Evolutionary conservation across 352 stramenopile genomes (phyloP).

Genomic region (Phytophthora melonis): DNA sequence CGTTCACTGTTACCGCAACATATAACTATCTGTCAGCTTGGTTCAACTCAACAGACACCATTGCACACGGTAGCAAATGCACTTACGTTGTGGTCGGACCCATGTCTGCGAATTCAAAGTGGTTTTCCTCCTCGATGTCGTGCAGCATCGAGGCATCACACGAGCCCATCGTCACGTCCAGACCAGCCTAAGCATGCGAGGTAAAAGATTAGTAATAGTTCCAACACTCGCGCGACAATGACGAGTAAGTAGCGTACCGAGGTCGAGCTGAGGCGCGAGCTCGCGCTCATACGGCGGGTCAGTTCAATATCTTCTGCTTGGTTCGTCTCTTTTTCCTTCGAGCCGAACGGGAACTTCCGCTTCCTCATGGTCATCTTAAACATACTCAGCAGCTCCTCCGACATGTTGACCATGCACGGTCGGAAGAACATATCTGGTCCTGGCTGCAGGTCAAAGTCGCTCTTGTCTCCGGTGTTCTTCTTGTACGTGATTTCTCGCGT

Average conservation of each 20-base stretch:
- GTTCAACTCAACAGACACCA: not conserved
- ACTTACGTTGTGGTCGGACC: slow-evolving; percentile 34
- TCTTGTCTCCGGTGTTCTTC: slow-evolving; percentile 26
- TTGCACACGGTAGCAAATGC: not conserved
- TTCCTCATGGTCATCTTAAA: slow-evolving; percentile 90
- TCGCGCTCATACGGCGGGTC: slow-evolving; percentile 71
- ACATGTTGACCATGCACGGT: slow-evolving; percentile 67
- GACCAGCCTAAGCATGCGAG: slow-evolving; percentile 28
- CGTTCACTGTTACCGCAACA: slow-evolving; percentile 36
- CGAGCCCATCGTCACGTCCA: slow-evolving; percentile 43
- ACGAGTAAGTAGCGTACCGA: slow-evolving; percentile 46
- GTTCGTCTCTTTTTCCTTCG: slow-evolving; percentile 35
- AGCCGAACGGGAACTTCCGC: slow-evolving; percentile 78
- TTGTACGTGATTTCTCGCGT: slow-evolving; percentile 56
- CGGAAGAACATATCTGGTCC: slow-evolving; percentile 62
- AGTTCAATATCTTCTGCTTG: slow-evolving; percentile 66
- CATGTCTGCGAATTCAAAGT: slow-evolving; percentile 54
- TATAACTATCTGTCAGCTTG: not conserved
- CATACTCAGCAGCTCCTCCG: slow-evolving; percentile 74
- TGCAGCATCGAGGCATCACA: slow-evolving; percentile 45
- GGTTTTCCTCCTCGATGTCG: slow-evolving; percentile 54
- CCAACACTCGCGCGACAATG: not conserved
- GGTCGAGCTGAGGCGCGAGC: slow-evolving; percentile 63
- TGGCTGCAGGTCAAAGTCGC: slow-evolving; percentile 30
- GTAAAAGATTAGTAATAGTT: not conserved